Base-by-base conservation (phyloP, 148 eudicot genomes). In the Oxyria digyna region DNA sequence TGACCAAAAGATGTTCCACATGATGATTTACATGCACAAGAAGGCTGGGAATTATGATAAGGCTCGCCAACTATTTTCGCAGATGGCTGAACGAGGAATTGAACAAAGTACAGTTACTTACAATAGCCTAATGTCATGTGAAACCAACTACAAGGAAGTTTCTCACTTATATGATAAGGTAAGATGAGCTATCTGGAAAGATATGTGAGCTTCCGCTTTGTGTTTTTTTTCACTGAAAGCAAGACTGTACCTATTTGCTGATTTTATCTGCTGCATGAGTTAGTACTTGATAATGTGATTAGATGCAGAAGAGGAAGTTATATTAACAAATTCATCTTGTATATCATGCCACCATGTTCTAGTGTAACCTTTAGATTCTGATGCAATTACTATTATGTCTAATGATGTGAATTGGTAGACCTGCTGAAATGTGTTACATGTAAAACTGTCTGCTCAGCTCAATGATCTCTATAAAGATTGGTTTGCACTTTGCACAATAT, bases 1-100 rank as follows among this genome's bases (percentile, higher is more conserved):
- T 8, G 98, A 93, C 73, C 98, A 93, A 74, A 90, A 93, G 76
- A 87, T 93, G 98, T 93, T 89, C 74, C 96, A 93, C 73, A 87
- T 89, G 98, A 87, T 93, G 96, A 93, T 93, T 54, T 89, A 89
- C 78, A 85, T 93, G 96, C 80, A 87, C 68, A 85, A 73, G 77
- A 93, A 93, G 77, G 87, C 98, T 68, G 89, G 91, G 55, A 79
- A 69, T 49, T 85, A 84, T 64, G 88, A 87, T 27, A 93, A 93
- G 79, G 95, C 98, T 67, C 81, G 91, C 73, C 84, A 81, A 72
- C 67, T 82, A 45, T 86, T 86, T 75, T 72, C 82, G 42, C 11
- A 87, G 77, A 93, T 93, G 98, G 72, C 87, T 48, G 88, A 84
- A 72, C 84, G 95, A 74, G 98, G 95, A 74, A 74, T 93, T 75